Evolutionary conservation across 129 eudicot species (phyloP), one percentile per base, ranked within the genome.

Genomic region (Lactuca sativa): DNA sequence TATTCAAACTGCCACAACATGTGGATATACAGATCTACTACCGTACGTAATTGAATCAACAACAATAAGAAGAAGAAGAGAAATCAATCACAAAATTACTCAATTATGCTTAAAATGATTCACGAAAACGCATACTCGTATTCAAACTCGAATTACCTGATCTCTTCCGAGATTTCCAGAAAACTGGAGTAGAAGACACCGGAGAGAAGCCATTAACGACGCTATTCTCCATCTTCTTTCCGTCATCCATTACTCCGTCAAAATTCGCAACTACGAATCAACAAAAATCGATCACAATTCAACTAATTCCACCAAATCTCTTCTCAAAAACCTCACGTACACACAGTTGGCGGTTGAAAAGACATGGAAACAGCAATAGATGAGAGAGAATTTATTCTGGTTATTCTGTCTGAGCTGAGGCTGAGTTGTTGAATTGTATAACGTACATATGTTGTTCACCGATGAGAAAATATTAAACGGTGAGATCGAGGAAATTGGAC

Each of bases 131-230:
- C 5, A 62, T 2, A 62, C 12, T 16, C 15, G 51, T n/a, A 51
- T 25, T 12, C 12, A 4, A 71, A 64, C 11, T 53, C 10, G n/a
- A 51, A 11, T 54, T 47, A 84, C 95, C 95, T 78, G 89, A 75
- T 75, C 96, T 83, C 80, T 70, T 84, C 47, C 98, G 82, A n/a
- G 98, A 92, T 60, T 88, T 86, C 98, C 96, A 92, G 68, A 88
- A 83, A 53, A 82, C 88, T 21, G 91, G 88, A 72, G 97, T 69
- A 44, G 98, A 75, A 70, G 92, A 76, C 8, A 82, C 75, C 12
- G 93, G 86, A 40, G 91, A 78, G 41, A 92, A 88, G 25, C 95
- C 93, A 76, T 86, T 71, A 15, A 91, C 84, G 64, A 78, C 36
- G 40, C 59, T 71, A 63, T 52, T 79, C 73, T 77, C 75, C 41